A percentile compares a stretch with the other conserved stretches of the same genome.
Evolutionary conservation across 441 rosid species (phyloP).

Genomic region (Jatropha podagrica): DNA sequence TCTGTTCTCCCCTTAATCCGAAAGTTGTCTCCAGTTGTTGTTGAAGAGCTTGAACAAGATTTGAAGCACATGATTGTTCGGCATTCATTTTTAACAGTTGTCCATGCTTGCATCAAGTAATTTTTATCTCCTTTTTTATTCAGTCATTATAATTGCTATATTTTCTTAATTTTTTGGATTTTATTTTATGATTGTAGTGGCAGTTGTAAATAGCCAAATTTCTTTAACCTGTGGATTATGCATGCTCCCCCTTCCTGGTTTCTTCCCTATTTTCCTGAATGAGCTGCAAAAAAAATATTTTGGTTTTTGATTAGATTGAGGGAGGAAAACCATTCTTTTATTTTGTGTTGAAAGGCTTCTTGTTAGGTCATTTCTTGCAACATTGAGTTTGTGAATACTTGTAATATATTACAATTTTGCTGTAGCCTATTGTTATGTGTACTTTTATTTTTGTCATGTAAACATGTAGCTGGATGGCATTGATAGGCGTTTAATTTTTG

Average conservation of each 20-base stretch:
- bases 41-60: conserved; percentile 96
- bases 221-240: background rate
- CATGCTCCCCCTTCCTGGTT: background rate
- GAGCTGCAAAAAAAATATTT: background rate
- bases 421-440: background rate
- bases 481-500: no score
- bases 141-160: conserved; percentile 17
- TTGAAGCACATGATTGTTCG: conserved; percentile 95
- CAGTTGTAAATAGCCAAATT: background rate
- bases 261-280: background rate
- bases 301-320: background rate
- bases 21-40: conserved; percentile 73
- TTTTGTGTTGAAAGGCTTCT: conserved; percentile 3
- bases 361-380: background rate
- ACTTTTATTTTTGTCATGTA: background rate
- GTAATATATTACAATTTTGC: background rate
- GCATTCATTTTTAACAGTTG: conserved; percentile 96
- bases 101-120: conserved; percentile 99
- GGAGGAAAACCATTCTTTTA: background rate
- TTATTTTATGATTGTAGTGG: background rate
- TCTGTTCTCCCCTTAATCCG: conserved; percentile 85
- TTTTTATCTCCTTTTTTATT: conserved; percentile 17
- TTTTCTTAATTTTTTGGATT: conserved; percentile 6
- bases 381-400: background rate
- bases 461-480: background rate